Evolutionary conservation across 768 basidiomycete species (phyloP), one percentile per base, ranked within the genome.

Genomic region (Mrakia blollopis): DNA sequence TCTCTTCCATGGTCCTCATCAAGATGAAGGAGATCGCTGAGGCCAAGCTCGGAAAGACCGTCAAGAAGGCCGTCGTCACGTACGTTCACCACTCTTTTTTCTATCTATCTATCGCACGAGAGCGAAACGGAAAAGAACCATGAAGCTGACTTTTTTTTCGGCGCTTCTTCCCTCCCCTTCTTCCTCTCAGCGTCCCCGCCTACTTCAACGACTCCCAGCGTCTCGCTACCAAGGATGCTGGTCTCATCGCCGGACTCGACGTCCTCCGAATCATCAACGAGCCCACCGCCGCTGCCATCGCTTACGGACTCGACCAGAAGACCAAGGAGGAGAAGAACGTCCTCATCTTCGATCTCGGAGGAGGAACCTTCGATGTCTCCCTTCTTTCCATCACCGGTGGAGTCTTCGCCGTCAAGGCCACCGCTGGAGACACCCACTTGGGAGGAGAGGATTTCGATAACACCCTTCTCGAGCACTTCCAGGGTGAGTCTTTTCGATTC

Each of bases 11-110:
- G 97, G 97, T 99, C 81, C 90, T 99, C 82, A 88, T 88, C 80
- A 99, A 99, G 88, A 98, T 99, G 95, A 98, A 97, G 89, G 97
- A 98, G 85, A 97, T 95, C 82, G 93, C 96, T 63, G 97, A 99
- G 87, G 93, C 96, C 80, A 98, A 99, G 86, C 92, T 99, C 81
- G 94, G 97, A 82, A 96, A 95, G 88, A 90, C 91, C 67, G 94
- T 98, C 85, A 94, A 94, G 87, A 98, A 98, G 87, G 97, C 97
- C 75, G 97, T 99, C 79, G 91, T 99, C 86, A 97, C 94, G 93
- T 94, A 85, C 80, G 92, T 87, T 25, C 57, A 72, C 39, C 0
- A 35, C 52, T 50, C 35, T 74, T 72, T 57, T n/a, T 57, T 25
- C 4, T 68, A 16, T 65, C 30, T n/a, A n/a, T 21, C 32, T 37